Percentiles rank a stretch among this genome's conserved stretches.
Evolutionary conservation across 192 early-diverging fungal species (phyloP).

Genomic region (Umbelopsis vinacea): DNA sequence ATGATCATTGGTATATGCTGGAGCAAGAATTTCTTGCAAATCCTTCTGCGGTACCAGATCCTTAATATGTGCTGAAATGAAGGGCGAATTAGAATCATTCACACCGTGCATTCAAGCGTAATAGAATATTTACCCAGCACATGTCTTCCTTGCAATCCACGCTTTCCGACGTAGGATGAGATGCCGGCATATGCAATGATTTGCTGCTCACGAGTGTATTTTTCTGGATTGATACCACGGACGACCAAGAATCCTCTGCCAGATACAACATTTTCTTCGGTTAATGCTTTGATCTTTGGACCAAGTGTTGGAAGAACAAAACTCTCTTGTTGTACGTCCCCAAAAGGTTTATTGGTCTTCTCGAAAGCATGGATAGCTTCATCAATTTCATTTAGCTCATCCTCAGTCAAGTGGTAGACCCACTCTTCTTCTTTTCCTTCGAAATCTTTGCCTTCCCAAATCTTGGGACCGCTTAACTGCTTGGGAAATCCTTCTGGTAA

Average conservation of each 20-base stretch:
- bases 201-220: slow-evolving; percentile 29
- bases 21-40: slow-evolving; percentile 31
- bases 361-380: slow-evolving; percentile 28
- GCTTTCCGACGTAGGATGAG: slow-evolving; percentile 30
- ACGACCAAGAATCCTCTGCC: slow-evolving; percentile 34
- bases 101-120: neutral
- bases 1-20: slow-evolving; percentile 37
- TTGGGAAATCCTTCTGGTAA: slow-evolving; percentile 33
- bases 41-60: slow-evolving; percentile 30
- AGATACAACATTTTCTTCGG: slow-evolving; percentile 30
- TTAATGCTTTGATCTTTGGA: slow-evolving; percentile 23
- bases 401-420: slow-evolving; percentile 25
- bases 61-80: slow-evolving; percentile 30
- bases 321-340: slow-evolving; percentile 16
- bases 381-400: slow-evolving; percentile 32
- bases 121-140: slow-evolving; percentile 21
- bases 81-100: neutral
- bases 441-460: slow-evolving; percentile 30
- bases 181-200: slow-evolving; percentile 37
- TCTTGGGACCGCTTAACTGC: slow-evolving; percentile 29
- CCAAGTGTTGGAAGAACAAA: slow-evolving; percentile 27
- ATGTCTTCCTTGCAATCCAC: slow-evolving; percentile 30
- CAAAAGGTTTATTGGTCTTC: slow-evolving; percentile 7
- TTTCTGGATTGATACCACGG: slow-evolving; percentile 31
- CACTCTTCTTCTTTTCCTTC: slow-evolving; percentile 30